Evolutionary conservation across 1,284 basidiomycete genomes (phyloP).

Genomic region (Apiotrichum laibachii): DNA sequence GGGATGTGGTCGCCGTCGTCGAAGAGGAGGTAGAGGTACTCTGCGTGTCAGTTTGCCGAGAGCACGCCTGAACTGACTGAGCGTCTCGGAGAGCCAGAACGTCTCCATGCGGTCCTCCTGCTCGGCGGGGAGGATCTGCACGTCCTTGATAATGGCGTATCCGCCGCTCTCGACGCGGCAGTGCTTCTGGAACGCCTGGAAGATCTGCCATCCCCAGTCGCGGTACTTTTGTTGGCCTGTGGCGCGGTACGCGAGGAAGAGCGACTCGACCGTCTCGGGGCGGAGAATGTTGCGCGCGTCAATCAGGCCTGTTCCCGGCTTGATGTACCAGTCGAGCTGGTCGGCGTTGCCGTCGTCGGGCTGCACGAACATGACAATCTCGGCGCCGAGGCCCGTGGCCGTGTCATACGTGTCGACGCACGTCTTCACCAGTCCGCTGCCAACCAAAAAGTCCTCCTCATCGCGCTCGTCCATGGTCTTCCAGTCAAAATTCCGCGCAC

Average conservation of each 20-base stretch:
- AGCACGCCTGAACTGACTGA: constrained; percentile 58
- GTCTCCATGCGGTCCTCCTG: constrained; percentile 93
- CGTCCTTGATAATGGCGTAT: constrained; percentile 80
- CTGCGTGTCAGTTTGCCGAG: constrained; percentile 26
- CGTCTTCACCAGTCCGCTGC: constrained; percentile 75
- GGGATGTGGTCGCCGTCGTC: constrained; percentile 69
- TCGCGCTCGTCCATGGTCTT: constrained; percentile 56
- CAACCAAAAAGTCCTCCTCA: constrained; percentile 75
- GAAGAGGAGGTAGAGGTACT: constrained; percentile 90
- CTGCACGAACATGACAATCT: constrained; percentile 75
- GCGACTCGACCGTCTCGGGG: constrained; percentile 90
- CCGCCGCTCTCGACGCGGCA: constrained; percentile 71
- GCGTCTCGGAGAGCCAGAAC: constrained; percentile 87
- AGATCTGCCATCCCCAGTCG: constrained; percentile 83
- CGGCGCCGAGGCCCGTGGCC: constrained; percentile 76
- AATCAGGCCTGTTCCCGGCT: constrained; percentile 57
- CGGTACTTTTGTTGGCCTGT: constrained; percentile 82
- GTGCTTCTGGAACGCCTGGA: constrained; percentile 81
- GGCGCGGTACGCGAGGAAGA: constrained; percentile 79
- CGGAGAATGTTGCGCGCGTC: constrained; percentile 91
- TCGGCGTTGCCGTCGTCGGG: constrained; percentile 49
- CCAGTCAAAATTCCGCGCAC: constrained; percentile 52
- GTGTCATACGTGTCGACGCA: constrained; percentile 87
- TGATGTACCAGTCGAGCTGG: constrained; percentile 81
- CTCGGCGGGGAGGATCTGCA: constrained; percentile 64